Evolutionary conservation across 306 rosid genomes (phyloP), one percentile per base, ranked within the genome.

Genomic region (Cyclanthera cordifolia): DNA sequence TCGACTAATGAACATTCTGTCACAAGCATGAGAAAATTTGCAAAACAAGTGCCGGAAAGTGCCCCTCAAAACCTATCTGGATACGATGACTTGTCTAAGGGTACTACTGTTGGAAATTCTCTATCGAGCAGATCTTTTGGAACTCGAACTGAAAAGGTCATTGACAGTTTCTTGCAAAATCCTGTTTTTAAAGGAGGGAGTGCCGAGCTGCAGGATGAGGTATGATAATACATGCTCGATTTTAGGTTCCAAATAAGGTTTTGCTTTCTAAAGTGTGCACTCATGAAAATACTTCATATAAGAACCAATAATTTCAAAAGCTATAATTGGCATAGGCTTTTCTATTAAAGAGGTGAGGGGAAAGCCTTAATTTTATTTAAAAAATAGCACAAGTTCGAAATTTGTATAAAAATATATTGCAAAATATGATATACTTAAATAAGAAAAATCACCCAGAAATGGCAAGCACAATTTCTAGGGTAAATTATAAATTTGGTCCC

Each of bases 81-180:
- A 66, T 77, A 80, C 76, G 83, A 65, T 65, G 77, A 73, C 73
- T 49, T 68, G 69, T 74, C 78, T 71, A 65, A 71, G 51, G 80
- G 80, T 65, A 74, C 86, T 32, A 54, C 68, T 57, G 74, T 80
- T 78, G 87, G 76, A 74, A 87, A 67, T 24, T 71, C 74, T 64
- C 20, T 14, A 25, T 45, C 80, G 9, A 79, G 73, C 65, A 78
- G 72, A 67, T 47, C 73, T 72, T 50, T 52, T 73, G 83, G 86
- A 47, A 86, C 82, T 82, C 87, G 85, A 63, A 86, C 95, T 1
- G 99, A 90, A 79, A 81, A 85, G 77, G 97, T 90, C 74, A 53
- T 89, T 72, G 74, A 72, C 83, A 80, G 83, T 65, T 90, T 87
- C 85, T 77, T 87, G 68, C 95, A 83, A 73, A 85, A 78, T 83